These are phyloP conservation scores for Symmetrospora coprosmae DNA, from an alignment of 768 basidiomycete species.

Conservation along the genomic window DNA sequence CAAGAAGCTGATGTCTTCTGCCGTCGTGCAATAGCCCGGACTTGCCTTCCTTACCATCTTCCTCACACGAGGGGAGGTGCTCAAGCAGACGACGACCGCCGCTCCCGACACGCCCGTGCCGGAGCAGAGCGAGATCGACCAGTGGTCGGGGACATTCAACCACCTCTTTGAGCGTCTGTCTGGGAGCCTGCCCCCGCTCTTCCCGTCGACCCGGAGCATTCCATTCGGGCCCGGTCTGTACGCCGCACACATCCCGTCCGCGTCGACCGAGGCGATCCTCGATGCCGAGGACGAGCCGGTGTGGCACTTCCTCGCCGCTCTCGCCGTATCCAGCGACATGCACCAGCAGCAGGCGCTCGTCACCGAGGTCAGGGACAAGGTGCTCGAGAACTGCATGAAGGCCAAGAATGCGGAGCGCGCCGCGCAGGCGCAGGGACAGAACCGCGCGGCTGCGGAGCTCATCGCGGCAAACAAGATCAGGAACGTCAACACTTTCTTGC, in stretches of 20 bases:
- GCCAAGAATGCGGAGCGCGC: constrained; percentile 17
- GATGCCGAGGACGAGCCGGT: constrained; percentile 58
- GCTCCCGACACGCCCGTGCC: constrained; percentile 48
- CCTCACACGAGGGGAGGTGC: constrained; percentile 78
- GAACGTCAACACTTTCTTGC: constrained; percentile 70
- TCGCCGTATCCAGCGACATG: constrained; percentile 61
- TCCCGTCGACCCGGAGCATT: constrained; percentile 66
- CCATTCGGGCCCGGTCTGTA: constrained; percentile 40
- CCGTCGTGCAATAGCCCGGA: constrained; percentile 53
- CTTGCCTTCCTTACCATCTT: constrained; percentile 78
- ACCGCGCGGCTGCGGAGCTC: not conserved
- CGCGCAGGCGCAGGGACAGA: not conserved
- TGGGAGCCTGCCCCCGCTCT: constrained; percentile 61
- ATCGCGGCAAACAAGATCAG: constrained; percentile 31
- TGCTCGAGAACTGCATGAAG: constrained; percentile 62
- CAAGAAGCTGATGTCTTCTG: not conserved
- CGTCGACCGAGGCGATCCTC: constrained; percentile 45
- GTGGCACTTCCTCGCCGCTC: constrained; percentile 84
- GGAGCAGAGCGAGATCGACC: constrained; percentile 53
- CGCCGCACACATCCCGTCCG: constrained; percentile 25
- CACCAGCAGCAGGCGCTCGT: constrained; percentile 85
- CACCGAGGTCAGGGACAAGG: constrained; percentile 71
- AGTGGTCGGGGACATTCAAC: constrained; percentile 64
- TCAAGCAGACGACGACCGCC: constrained; percentile 60
- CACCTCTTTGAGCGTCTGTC: constrained; percentile 67